These are phyloP conservation scores for Boechera retrofracta DNA, from an alignment of 345 rosid species.

Conservation along the genomic window DNA sequence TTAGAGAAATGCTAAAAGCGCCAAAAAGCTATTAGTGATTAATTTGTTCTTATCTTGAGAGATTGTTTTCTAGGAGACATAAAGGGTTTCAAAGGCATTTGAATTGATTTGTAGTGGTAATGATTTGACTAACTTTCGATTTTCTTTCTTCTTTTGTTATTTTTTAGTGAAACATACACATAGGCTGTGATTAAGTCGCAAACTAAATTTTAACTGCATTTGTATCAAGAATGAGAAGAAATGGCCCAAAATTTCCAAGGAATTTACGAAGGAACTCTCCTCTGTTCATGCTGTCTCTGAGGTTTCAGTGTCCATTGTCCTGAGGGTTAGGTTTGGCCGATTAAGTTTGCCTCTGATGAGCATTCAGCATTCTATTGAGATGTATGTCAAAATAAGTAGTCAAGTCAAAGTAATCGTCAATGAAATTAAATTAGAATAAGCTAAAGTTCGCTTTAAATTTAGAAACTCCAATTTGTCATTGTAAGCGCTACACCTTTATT, in stretches of 20 bases:
- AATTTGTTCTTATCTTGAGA: slow-evolving; percentile 13
- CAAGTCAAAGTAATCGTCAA: neutral
- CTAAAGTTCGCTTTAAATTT: too few relatives aligned
- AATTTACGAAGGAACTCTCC: neutral
- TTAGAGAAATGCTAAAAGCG: too few relatives aligned
- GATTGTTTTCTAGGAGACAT: slow-evolving; percentile 6
- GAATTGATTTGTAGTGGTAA: slow-evolving; percentile 15
- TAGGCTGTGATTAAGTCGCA: slow-evolving; percentile 19
- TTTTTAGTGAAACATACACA: neutral
- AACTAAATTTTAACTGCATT: neutral
- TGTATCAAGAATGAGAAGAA: neutral
- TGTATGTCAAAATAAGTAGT: neutral
- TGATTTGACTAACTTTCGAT: neutral
- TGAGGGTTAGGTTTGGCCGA: neutral
- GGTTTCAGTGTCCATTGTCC: neutral
- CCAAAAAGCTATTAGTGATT: neutral
- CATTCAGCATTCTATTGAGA: neutral
- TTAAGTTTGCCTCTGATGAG: neutral
- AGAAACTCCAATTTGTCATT: too few relatives aligned
- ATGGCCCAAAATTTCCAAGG: neutral
- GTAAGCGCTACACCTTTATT: too few relatives aligned
- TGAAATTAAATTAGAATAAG: too few relatives aligned
- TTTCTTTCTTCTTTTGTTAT: neutral
- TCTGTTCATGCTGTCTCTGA: neutral
- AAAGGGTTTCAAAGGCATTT: neutral